Conservation (phyloP, 1,284 basidiomycete species). For the Sanghuangporus baumii region DNA sequence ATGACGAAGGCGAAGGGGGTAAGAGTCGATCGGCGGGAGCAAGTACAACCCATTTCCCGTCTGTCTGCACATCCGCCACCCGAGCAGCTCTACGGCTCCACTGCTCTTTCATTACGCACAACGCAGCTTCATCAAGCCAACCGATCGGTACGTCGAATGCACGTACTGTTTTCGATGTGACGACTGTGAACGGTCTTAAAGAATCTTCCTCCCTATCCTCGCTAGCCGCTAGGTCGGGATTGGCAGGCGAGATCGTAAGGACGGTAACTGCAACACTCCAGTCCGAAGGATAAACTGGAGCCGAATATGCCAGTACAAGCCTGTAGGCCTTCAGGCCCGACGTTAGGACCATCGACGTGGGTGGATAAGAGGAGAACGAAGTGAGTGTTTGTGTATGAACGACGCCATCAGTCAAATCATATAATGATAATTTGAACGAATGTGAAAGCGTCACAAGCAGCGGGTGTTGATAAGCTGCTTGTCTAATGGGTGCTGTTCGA, state of each 20-base stretch:
- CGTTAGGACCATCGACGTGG: conserved; percentile 65
- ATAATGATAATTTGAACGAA: conserved; percentile 60
- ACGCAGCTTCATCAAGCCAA: conserved; percentile 62
- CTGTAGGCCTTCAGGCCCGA: conserved; percentile 54
- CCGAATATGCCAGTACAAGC: conserved; percentile 63
- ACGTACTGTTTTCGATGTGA: conserved; percentile 54
- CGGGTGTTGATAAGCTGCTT: conserved; percentile 72
- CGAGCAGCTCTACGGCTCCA: conserved; percentile 66
- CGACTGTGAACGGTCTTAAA: conserved; percentile 35
- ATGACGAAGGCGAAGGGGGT: conserved; percentile 19
- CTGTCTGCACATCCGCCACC: conserved; percentile 67
- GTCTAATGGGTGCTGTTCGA: conserved; percentile 44
- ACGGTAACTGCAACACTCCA: conserved; percentile 78
- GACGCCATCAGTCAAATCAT: conserved; percentile 49
- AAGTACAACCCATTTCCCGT: conserved; percentile 79
- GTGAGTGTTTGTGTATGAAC: conserved; percentile 56
- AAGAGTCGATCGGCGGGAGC: conserved; percentile 45
- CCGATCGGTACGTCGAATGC: conserved; percentile 66
- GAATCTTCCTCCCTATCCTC: conserved; percentile 1
- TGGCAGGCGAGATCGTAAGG: conserved; percentile 44
- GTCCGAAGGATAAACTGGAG: conserved; percentile 73
- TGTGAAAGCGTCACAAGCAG: conserved; percentile 65
- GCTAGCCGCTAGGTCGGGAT: conserved; percentile 17
- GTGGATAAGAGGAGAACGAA: conserved; percentile 70
- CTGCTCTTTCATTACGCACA: conserved; percentile 60